Percentiles rank a stretch among this genome's conserved stretches.
Evolutionary conservation across 305 asterid species (phyloP).

Genomic region (Nicotiana rustica): DNA sequence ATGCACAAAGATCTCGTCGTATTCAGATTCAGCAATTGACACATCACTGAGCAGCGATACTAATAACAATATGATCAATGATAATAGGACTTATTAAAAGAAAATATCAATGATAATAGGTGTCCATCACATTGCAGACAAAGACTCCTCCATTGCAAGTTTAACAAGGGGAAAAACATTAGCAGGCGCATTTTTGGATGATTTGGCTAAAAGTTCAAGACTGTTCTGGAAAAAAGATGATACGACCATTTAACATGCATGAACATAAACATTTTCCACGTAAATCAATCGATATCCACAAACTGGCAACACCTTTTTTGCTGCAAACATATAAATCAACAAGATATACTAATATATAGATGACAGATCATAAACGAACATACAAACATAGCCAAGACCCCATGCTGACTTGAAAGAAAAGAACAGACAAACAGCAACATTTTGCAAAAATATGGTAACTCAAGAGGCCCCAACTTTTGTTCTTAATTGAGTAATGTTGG

Average conservation of each 20-base stretch:
- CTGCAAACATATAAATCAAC: constrained; percentile 3
- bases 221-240: neutral
- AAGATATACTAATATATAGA: constrained; percentile 11
- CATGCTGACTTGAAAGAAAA: neutral
- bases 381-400: constrained; percentile 25
- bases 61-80: neutral
- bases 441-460: constrained; percentile 1
- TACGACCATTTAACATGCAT: constrained; percentile 14
- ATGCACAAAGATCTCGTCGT: constrained; percentile 26
- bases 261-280: neutral
- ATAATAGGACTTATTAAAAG: neutral
- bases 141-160: constrained; percentile 5
- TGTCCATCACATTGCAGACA: neutral
- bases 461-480: neutral
- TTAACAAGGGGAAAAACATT: neutral
- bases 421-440: constrained; percentile 4
- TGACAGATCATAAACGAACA: neutral
- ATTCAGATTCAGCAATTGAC: neutral
- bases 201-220: constrained; percentile 5
- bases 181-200: constrained; percentile 22
- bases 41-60: constrained; percentile 4
- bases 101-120: neutral
- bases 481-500: constrained; percentile 21
- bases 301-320: constrained; percentile 12
- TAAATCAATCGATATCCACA: constrained; percentile 1